Percentiles rank a stretch among this genome's conserved stretches.
Evolutionary conservation across 495 filamentous ascomycete genomes (phyloP).

Genomic region (Terfezia claveryi): DNA sequence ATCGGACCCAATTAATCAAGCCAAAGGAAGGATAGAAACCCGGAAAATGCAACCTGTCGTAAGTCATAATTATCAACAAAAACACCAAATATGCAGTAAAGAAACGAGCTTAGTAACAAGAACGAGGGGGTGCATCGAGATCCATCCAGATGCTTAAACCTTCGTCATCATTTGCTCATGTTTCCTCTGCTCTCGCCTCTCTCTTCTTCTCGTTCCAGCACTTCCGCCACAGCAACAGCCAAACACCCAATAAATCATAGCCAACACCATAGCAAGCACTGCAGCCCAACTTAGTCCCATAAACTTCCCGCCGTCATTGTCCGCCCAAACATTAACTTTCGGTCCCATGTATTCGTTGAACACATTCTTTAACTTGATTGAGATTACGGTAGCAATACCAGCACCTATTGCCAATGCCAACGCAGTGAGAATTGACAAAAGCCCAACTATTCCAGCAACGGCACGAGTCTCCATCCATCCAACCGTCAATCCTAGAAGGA

Average conservation of each 20-base stretch:
- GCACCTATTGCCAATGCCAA: conserved; percentile 8
- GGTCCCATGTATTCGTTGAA: conserved; percentile 7
- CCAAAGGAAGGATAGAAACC: no score
- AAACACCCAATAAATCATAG: conserved; percentile 9
- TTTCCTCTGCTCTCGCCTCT: not conserved
- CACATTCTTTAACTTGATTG: conserved; percentile 8
- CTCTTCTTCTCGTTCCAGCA: not conserved
- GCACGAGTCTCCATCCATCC: not conserved
- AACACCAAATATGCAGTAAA: no score
- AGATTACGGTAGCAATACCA: conserved; percentile 9
- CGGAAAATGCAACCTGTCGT: no score
- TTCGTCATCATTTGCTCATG: not conserved
- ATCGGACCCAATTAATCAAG: no score
- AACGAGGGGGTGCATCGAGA: no score
- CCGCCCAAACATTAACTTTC: not conserved
- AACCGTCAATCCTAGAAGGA: conserved; percentile 5
- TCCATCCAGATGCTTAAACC: not conserved
- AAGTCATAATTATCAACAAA: no score
- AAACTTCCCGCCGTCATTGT: not conserved
- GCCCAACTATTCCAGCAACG: not conserved
- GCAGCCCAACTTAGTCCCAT: conserved; percentile 15
- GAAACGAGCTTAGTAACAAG: no score
- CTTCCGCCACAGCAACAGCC: conserved; percentile 9
- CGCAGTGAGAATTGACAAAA: not conserved
- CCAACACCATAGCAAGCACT: conserved; percentile 7